phyloP scores from a whole-genome alignment of 805 yeast genomes.

The Starmerella kuoi region DNA sequence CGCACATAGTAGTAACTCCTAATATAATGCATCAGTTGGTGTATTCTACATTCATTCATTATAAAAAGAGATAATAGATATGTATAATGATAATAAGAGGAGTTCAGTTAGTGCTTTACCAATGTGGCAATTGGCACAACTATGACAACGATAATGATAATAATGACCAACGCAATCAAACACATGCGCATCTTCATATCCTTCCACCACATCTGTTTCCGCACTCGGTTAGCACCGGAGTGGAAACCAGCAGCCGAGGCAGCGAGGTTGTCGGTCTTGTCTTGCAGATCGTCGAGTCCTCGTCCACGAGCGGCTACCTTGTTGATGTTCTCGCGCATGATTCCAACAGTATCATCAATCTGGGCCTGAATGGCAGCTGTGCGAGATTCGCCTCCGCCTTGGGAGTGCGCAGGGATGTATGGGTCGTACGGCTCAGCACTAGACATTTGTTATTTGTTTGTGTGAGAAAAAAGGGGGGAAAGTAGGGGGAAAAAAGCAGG shows the following conservation, averaged over 20 bases:
- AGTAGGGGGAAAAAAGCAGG: no score
- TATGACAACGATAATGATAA: slow-evolving; percentile 69
- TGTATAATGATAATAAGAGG: no score
- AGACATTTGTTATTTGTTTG: slow-evolving; percentile 45
- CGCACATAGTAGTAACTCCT: no score
- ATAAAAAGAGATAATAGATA: no score
- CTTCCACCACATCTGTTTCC: slow-evolving; percentile 99
- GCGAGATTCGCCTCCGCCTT: slow-evolving; percentile 27
- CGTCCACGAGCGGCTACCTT: slow-evolving; percentile 94
- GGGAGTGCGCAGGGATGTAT: slow-evolving; percentile 44
- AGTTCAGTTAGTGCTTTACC: slow-evolving; percentile 32
- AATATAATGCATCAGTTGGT: no score
- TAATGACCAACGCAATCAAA: slow-evolving; percentile 60
- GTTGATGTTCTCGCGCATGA: slow-evolving; percentile 94
- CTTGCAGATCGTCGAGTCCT: slow-evolving; percentile 80
- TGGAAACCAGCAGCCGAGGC: slow-evolving; percentile 89
- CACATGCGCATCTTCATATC: slow-evolving; percentile 94
- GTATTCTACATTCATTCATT: no score
- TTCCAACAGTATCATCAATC: slow-evolving; percentile 91
- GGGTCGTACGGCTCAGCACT: slow-evolving; percentile 79
- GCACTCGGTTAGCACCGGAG: slow-evolving; percentile 91
- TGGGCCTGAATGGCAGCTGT: slow-evolving; percentile 84
- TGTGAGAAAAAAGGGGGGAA: no score
- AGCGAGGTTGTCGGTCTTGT: slow-evolving; percentile 84
- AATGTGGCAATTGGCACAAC: slow-evolving; percentile 92